Evolutionary conservation across 2,329 filamentous ascomycete genomes (phyloP).

Genomic region (Penicillium thymicola): DNA sequence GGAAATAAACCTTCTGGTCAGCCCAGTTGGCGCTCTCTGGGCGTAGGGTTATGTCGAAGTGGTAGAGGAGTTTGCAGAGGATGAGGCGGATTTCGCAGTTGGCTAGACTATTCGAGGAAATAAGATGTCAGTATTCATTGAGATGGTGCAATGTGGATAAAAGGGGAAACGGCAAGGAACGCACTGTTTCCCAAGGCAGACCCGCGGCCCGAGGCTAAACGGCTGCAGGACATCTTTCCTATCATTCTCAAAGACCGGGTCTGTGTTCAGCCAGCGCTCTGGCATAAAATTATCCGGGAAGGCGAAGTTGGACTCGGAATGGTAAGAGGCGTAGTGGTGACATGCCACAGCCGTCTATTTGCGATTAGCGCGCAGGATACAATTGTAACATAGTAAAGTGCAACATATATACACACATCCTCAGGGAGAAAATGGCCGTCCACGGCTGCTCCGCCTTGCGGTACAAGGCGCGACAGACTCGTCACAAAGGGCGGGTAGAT

Average conservation of each 20-base stretch:
- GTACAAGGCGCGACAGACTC: constrained; percentile 26
- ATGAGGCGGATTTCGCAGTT: constrained; percentile 27
- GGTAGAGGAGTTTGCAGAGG: constrained; percentile 25
- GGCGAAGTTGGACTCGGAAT: constrained; percentile 24
- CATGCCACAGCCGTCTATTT: constrained; percentile 17
- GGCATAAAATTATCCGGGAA: constrained; percentile 28
- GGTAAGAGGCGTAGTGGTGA: constrained; percentile 27
- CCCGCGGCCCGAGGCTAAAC: constrained; percentile 37
- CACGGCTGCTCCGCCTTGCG: constrained; percentile 30
- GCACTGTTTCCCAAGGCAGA: constrained; percentile 35
- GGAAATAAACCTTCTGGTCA: constrained; percentile 21
- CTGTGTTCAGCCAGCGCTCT: constrained; percentile 32
- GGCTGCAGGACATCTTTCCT: constrained; percentile 29
- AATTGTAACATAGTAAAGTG: too few relatives aligned
- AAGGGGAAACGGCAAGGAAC: not conserved
- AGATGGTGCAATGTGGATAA: too few relatives aligned
- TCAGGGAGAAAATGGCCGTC: constrained; percentile 35
- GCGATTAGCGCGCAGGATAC: not conserved
- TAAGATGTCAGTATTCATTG: not conserved
- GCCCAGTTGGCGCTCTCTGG: constrained; percentile 19
- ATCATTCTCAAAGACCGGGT: constrained; percentile 18
- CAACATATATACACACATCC: constrained; percentile 11
- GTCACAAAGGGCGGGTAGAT: constrained; percentile 44
- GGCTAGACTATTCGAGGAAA: constrained; percentile 16
- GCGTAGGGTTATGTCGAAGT: constrained; percentile 23